Conservation (phyloP, 2,329 filamentous ascomycete genomes). For the Nigrospora oryzae region DNA sequence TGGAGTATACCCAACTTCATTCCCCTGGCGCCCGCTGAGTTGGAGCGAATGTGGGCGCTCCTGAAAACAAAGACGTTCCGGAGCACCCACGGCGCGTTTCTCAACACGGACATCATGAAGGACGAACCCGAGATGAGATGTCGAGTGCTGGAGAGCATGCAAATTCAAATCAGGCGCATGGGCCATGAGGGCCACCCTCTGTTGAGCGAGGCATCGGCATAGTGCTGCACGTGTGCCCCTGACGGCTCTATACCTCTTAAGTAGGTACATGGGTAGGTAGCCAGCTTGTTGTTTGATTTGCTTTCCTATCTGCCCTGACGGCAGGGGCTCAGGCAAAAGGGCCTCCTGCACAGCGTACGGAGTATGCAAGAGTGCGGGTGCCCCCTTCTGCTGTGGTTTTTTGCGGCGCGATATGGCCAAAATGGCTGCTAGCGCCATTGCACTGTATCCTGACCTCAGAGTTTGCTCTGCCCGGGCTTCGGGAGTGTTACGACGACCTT, state of each 20-base stretch:
- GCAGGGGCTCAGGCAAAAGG: too few relatives aligned
- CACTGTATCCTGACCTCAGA: conserved; percentile 24
- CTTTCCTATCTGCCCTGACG: too few relatives aligned
- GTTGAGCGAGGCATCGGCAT: conserved; percentile 16
- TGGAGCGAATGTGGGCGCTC: conserved; percentile 62
- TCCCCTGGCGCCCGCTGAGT: conserved; percentile 54
- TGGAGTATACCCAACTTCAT: conserved; percentile 73
- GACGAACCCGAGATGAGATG: conserved; percentile 43
- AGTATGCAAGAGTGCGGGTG: too few relatives aligned
- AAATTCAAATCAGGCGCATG: conserved; percentile 55
- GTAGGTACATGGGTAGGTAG: too few relatives aligned
- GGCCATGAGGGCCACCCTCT: conserved; percentile 35
- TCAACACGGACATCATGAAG: conserved; percentile 51
- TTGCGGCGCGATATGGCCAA: too few relatives aligned
- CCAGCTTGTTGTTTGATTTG: too few relatives aligned
- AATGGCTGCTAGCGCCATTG: too few relatives aligned
- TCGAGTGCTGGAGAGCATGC: conserved; percentile 66
- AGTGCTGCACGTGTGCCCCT: background rate
- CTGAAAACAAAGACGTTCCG: conserved; percentile 54
- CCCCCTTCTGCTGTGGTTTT: too few relatives aligned
- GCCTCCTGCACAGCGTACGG: too few relatives aligned
- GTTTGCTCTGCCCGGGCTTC: conserved; percentile 51
- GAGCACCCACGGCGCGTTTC: conserved; percentile 61
- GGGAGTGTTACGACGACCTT: conserved; percentile 89
- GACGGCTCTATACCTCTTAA: too few relatives aligned